These are phyloP conservation scores for Thinopyrum elongatum DNA, from an alignment of 176 grass and related monocot species.

Conservation along the genomic window DNA sequence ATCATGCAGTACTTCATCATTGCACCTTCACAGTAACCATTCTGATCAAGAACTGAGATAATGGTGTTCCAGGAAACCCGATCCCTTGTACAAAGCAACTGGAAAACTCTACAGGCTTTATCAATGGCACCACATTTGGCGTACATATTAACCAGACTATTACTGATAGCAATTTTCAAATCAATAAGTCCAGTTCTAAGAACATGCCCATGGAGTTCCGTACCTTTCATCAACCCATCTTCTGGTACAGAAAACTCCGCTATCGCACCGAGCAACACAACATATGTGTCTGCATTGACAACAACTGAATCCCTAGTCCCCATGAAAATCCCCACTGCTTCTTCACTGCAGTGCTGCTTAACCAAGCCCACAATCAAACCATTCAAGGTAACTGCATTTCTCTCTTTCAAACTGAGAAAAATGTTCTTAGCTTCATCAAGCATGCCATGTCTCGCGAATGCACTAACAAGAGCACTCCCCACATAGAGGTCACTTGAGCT, in stretches of 20 bases:
- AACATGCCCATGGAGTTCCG: conserved; percentile 58
- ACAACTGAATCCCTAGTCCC: conserved; percentile 37
- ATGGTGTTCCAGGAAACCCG: conserved; percentile 82
- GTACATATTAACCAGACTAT: conserved; percentile 79
- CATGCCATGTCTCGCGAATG: conserved; percentile 60
- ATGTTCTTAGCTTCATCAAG: conserved; percentile 61
- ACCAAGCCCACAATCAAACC: conserved; percentile 70
- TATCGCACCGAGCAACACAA: conserved; percentile 68
- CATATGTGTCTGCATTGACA: conserved; percentile 62
- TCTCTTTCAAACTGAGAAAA: conserved; percentile 58
- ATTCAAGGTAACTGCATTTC: conserved; percentile 73
- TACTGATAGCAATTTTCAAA: conserved; percentile 55
- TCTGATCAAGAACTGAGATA: conserved; percentile 79
- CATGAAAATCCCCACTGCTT: conserved; percentile 58
- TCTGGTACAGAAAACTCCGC: conserved; percentile 49
- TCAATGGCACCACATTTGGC: conserved; percentile 62
- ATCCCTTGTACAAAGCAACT: conserved; percentile 48
- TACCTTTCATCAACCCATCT: conserved; percentile 63
- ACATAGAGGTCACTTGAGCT: conserved; percentile 67
- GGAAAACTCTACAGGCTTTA: conserved; percentile 54
- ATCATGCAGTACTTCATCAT: conserved; percentile 53
- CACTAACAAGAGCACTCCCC: conserved; percentile 72
- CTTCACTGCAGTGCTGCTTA: conserved; percentile 60
- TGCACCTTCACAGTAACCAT: conserved; percentile 50
- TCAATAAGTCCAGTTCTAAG: conserved; percentile 49